Evolutionary conservation across 2,329 filamentous ascomycete species (phyloP).

Genomic region (Rhinocladiella similis): DNA sequence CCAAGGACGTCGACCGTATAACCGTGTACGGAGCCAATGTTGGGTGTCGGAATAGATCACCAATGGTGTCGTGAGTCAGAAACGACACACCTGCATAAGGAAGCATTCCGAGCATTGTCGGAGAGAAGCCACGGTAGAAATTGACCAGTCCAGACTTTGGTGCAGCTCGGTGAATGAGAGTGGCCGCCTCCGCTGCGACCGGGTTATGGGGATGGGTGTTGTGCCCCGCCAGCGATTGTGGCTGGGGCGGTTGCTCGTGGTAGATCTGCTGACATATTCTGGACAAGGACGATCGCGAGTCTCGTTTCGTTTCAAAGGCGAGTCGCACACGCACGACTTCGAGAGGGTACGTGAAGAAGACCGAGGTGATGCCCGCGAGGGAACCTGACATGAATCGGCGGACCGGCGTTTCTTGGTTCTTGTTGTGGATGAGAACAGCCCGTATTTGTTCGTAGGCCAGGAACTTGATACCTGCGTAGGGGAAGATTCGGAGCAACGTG

Average conservation of each 20-base stretch:
- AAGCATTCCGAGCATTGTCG: conserved; percentile 90
- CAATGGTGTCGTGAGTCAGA: conserved; percentile 86
- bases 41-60: conserved; percentile 76
- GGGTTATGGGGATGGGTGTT: conserved; percentile 25
- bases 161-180: conserved; percentile 50
- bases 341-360: conserved; percentile 94
- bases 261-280: conserved; percentile 86
- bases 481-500: conserved; percentile 90
- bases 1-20: conserved; percentile 52
- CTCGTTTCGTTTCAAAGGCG: conserved; percentile 86
- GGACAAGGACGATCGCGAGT: conserved; percentile 68
- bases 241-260: conserved; percentile 62
- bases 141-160: conserved; percentile 74
- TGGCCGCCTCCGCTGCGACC: conserved; percentile 39
- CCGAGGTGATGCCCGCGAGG: conserved; percentile 73
- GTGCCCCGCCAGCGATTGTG: conserved; percentile 36
- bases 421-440: conserved; percentile 69
- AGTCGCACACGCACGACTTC: conserved; percentile 90
- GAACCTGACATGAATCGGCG: conserved; percentile 58
- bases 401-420: conserved; percentile 74
- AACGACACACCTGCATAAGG: conserved; percentile 96
- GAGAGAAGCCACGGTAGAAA: conserved; percentile 92
- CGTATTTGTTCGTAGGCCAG: conserved; percentile 96
- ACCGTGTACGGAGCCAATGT: conserved; percentile 73
- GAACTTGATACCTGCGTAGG: conserved; percentile 97